Percentiles rank a stretch among this genome's conserved stretches.
phyloP scores from a whole-genome alignment of 2,329 filamentous ascomycete genomes.

The Chaetomiaceae sp. region DNA sequence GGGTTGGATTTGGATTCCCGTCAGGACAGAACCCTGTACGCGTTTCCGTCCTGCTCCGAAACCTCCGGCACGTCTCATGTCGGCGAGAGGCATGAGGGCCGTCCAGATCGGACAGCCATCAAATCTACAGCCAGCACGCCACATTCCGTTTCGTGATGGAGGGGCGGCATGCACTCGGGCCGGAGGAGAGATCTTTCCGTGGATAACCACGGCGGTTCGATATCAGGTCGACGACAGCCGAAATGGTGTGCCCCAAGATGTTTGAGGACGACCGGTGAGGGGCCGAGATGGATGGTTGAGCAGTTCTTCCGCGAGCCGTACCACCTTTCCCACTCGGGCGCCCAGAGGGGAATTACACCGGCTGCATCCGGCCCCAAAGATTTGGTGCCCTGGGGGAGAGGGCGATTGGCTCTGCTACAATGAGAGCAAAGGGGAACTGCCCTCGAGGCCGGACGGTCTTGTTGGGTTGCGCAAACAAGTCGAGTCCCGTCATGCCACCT shows the following conservation, averaged over 20 bases:
- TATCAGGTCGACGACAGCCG: conserved; percentile 4
- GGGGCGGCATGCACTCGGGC: conserved; percentile 1
- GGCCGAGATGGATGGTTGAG: conserved; percentile 1
- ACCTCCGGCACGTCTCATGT: no score
- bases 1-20: conserved; percentile 4
- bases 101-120: neutral
- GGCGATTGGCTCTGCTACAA: conserved; percentile 1
- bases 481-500: no score
- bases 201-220: neutral
- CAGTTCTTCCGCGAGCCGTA: neutral
- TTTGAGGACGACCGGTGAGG: conserved; percentile 24
- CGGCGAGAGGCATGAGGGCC: no score
- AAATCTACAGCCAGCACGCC: neutral
- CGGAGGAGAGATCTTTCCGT: neutral
- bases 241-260: conserved; percentile 23
- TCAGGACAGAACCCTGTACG: neutral
- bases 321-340: neutral
- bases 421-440: neutral
- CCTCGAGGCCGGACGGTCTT: no score
- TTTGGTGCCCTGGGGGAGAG: conserved; percentile 1
- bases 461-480: neutral
- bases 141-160: neutral
- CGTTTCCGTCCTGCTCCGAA: conserved; percentile 2
- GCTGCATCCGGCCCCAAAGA: conserved; percentile 8
- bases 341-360: neutral